phyloP scores from a whole-genome alignment of 1,139 yeast genomes.

The Candida gigantensis region DNA sequence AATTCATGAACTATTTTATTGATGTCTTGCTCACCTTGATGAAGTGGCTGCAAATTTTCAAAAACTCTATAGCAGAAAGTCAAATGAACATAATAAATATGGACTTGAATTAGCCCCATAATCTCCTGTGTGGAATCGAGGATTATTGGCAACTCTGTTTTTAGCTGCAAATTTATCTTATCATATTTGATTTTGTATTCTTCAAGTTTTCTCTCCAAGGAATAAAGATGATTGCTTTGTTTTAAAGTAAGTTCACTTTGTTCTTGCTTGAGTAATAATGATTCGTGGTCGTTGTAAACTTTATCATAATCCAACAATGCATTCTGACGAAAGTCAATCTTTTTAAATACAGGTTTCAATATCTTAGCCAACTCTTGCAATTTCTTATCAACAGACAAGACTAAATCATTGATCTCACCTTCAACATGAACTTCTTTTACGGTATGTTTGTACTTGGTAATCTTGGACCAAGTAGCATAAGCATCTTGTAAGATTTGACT shows the following conservation, averaged over 20 bases:
- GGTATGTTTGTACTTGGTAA: slow-evolving; percentile 11
- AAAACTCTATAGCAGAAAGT: slow-evolving; percentile 29
- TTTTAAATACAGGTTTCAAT: slow-evolving; percentile 27
- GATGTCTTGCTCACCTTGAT: slow-evolving; percentile 3
- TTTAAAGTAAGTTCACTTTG: slow-evolving; percentile 26
- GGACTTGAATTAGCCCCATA: slow-evolving; percentile 27
- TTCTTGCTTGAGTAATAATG: slow-evolving; percentile 24
- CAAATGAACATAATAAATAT: slow-evolving; percentile 32
- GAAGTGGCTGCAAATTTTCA: slow-evolving; percentile 18
- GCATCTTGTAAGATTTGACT: slow-evolving; percentile 10
- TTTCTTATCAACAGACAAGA: slow-evolving; percentile 16
- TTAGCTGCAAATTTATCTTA: slow-evolving; percentile 30
- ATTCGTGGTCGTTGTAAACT: slow-evolving; percentile 26
- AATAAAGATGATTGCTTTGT: slow-evolving; percentile 30
- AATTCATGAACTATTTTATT: slow-evolving; percentile 15
- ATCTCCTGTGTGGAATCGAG: slow-evolving; percentile 28
- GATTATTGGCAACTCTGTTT: slow-evolving; percentile 41
- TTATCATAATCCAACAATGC: slow-evolving; percentile 40
- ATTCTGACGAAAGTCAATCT: slow-evolving; percentile 29
- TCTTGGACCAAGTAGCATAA: slow-evolving; percentile 13
- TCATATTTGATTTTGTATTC: slow-evolving; percentile 30
- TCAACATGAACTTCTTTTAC: slow-evolving; percentile 9
- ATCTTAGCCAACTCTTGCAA: slow-evolving; percentile 22
- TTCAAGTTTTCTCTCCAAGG: slow-evolving; percentile 34
- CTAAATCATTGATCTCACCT: slow-evolving; percentile 8